Evolutionary conservation across 495 filamentous ascomycete genomes (phyloP).

Genomic region (Aspergillus nanangensis): DNA sequence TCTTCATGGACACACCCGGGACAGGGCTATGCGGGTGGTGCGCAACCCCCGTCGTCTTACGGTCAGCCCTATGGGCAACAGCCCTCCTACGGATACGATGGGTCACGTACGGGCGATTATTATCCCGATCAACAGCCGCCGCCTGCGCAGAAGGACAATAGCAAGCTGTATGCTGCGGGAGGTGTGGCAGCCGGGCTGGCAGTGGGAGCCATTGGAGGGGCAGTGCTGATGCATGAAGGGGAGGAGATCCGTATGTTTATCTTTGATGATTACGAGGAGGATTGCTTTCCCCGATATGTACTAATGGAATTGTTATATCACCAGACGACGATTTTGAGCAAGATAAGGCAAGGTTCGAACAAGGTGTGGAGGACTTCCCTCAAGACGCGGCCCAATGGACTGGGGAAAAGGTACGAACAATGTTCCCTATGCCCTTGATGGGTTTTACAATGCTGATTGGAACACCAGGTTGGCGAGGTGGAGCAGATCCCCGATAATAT

Average conservation of each 20-base stretch:
- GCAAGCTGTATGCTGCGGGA: constrained; percentile 40
- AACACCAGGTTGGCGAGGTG: constrained; percentile 32
- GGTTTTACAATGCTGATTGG: too few relatives aligned
- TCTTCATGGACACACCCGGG: constrained; percentile 47
- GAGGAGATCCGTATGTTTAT: constrained; percentile 37
- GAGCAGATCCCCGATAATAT: constrained; percentile 29
- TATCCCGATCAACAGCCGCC: constrained; percentile 2
- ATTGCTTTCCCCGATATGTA: constrained; percentile 6
- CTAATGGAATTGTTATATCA: background rate
- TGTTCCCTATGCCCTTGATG: background rate
- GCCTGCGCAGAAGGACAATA: constrained; percentile 31
- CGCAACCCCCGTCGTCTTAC: background rate
- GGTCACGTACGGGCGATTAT: constrained; percentile 5
- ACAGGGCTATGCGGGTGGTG: constrained; percentile 5
- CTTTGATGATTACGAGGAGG: constrained; percentile 1
- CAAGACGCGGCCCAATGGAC: constrained; percentile 37
- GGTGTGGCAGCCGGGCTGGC: constrained; percentile 46
- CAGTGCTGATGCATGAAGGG: constrained; percentile 42
- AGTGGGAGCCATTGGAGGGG: constrained; percentile 52
- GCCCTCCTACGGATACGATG: constrained; percentile 8
- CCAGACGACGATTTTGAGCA: constrained; percentile 25
- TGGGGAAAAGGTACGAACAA: constrained; percentile 24
- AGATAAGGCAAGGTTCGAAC: constrained; percentile 25
- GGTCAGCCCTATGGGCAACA: constrained; percentile 10
- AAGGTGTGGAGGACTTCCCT: constrained; percentile 32